Evolutionary conservation across 1,284 basidiomycete genomes (phyloP), one percentile per base, ranked within the genome.

Genomic region (Boletus hoseneyae): DNA sequence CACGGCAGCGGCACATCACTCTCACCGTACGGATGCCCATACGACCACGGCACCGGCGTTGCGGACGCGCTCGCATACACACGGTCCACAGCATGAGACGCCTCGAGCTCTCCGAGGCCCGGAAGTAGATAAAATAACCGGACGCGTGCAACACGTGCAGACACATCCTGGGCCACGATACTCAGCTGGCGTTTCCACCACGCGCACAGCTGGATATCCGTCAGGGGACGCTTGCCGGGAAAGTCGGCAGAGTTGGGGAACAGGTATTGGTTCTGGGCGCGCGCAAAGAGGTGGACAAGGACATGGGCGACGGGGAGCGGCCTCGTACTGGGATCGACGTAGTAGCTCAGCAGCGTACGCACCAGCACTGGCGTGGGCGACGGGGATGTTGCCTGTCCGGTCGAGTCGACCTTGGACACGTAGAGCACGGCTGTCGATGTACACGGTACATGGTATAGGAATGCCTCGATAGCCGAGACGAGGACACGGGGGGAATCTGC

Each of bases 361-460:
- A 91, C 83, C 47, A 97, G 80, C 3, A 76, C 67, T 1, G 79
- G 70, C 0, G 91, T 92, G 1, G 89, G 81, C 41, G 85, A 76
- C 3, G 80, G 82, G 7, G 66, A 51, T 25, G 61, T 59, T 0
- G 76, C 82, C 56, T 90, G 92, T 0, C 95, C 95, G 0, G 93
- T 93, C 12, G 93, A 86, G 67, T 98, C 97, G 48, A 97, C 84
- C 70, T 99, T 99, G 44, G 91, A 90, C 41, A 98, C 78, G 69
- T 98, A 97, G 19, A 99, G 71, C 32, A 99, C 78, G 1, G 83
- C 84, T 48, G 79, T 80, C 2, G 76, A 78, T 2, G 87, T 85
- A 3, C 79, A 60, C 4, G 88, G 87, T 42, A 90, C 63, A 39
- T 83, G 82, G 74, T 93, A 97, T 29, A 97, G 71, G 48, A 76